Conservation (phyloP, 2,329 filamentous ascomycete genomes). For the Tolypocladium ophioglossoides region DNA sequence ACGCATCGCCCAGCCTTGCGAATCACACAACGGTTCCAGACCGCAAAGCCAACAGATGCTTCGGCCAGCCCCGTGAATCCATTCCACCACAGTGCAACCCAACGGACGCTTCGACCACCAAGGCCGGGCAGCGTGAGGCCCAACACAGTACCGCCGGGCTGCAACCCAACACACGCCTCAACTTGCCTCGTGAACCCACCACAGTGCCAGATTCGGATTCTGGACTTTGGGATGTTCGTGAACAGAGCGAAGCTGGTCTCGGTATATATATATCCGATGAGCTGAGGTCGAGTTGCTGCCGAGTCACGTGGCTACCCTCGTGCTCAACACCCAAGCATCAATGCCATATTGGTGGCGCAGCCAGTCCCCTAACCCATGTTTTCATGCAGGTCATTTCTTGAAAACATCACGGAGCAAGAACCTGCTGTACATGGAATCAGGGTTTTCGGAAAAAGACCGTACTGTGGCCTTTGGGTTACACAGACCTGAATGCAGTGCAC, state of each 20-base stretch:
- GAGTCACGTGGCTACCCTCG: background rate
- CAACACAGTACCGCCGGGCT: background rate
- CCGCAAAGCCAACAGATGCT: too few species aligned
- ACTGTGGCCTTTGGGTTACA: background rate
- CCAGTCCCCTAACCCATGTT: background rate
- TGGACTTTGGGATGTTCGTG: background rate
- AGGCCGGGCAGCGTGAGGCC: background rate
- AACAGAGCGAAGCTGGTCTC: background rate
- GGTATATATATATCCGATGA: background rate
- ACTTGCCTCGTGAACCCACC: background rate
- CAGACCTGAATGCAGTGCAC: background rate
- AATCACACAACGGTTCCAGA: too few species aligned
- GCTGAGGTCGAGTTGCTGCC: background rate
- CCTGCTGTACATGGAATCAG: too few species aligned
- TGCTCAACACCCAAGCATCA: background rate
- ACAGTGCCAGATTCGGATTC: background rate
- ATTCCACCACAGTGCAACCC: background rate
- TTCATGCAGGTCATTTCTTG: background rate
- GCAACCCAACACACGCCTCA: background rate
- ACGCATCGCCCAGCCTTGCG: background rate
- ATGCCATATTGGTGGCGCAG: background rate
- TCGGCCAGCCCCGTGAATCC: background rate
- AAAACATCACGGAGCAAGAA: too few species aligned
- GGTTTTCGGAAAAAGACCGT: background rate
- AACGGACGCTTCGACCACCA: background rate